Evolutionary conservation across 23 red algal species (phyloP).

Genomic region (Gracilaria domingensis): DNA sequence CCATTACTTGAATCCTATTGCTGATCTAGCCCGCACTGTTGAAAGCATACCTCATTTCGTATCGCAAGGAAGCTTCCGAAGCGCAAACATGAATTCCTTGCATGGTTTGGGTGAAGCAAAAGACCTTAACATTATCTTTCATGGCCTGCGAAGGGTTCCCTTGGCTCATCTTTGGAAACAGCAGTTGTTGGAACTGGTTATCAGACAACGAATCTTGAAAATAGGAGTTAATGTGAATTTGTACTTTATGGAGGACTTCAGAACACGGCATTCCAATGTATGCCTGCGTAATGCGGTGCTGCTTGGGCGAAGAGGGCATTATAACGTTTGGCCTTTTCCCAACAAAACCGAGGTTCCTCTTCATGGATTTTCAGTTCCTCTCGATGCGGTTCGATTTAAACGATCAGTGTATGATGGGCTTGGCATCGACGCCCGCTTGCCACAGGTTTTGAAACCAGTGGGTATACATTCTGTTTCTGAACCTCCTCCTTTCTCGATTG

Average conservation of each 20-base stretch:
- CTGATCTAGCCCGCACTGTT: constrained; percentile 18
- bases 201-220: neutral
- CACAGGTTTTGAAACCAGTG: neutral
- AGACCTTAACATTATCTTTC: constrained; percentile 6
- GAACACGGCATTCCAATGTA: neutral
- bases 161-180: constrained; percentile 6
- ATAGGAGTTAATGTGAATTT: neutral
- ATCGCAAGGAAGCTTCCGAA: neutral
- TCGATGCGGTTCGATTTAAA: constrained; percentile 51
- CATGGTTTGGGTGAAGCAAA: neutral
- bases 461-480: neutral
- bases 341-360: constrained; percentile 47
- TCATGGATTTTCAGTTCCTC: constrained; percentile 45
- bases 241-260: constrained; percentile 10
- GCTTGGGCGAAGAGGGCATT: constrained; percentile 36
- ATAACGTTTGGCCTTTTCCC: constrained; percentile 54
- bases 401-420: constrained; percentile 40
- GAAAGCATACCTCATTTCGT: neutral
- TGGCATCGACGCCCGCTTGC: neutral
- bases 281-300: constrained; percentile 68
- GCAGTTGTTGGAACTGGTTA: neutral
- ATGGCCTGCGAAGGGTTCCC: neutral
- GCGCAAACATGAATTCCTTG: neutral
- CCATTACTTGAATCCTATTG: constrained; percentile 35
- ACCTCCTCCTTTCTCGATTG: constrained; percentile 24